phyloP scores from a whole-genome alignment of 2,329 filamentous ascomycete genomes.

The Curvularia hawaiiensis region DNA sequence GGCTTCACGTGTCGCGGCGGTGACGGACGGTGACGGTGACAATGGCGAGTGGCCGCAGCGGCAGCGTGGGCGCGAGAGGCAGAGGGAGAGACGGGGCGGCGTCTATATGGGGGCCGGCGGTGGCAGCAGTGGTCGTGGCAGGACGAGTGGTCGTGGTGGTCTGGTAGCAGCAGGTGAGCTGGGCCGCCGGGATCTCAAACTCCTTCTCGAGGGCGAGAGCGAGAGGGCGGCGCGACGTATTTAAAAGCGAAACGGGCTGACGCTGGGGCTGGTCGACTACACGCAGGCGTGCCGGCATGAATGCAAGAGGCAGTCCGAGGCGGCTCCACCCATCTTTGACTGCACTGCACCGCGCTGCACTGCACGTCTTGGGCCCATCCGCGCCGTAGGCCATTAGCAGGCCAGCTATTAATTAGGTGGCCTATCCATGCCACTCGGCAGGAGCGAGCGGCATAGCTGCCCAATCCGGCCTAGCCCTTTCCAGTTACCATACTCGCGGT shows the following conservation, averaged over 20 bases:
- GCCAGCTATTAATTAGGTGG: constrained; percentile 27
- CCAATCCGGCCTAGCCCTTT: constrained; percentile 18
- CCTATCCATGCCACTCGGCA: constrained; percentile 23
- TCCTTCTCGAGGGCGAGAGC: constrained; percentile 29
- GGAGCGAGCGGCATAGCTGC: constrained; percentile 8
- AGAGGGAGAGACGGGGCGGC: constrained; percentile 3
- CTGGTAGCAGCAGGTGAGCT: neutral
- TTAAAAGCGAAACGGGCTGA: constrained; percentile 32
- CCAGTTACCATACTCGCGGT: constrained; percentile 30
- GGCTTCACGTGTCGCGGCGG: neutral
- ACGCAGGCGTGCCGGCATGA: constrained; percentile 19
- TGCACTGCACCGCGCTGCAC: too few species aligned
- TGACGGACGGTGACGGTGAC: too few species aligned
- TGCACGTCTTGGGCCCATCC: constrained; percentile 27
- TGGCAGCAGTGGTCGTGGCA: too few species aligned
- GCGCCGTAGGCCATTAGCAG: constrained; percentile 27
- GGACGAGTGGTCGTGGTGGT: too few species aligned
- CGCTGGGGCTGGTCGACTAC: constrained; percentile 24
- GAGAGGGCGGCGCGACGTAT: constrained; percentile 27
- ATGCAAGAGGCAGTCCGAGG: constrained; percentile 21
- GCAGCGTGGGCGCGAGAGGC: neutral
- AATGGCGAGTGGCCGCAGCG: neutral
- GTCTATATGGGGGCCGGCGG: neutral
- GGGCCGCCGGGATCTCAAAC: constrained; percentile 27
- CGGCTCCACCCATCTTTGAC: constrained; percentile 27